phyloP scores from a whole-genome alignment of 2,329 filamentous ascomycete genomes.

The Diaporthe amygdali region DNA sequence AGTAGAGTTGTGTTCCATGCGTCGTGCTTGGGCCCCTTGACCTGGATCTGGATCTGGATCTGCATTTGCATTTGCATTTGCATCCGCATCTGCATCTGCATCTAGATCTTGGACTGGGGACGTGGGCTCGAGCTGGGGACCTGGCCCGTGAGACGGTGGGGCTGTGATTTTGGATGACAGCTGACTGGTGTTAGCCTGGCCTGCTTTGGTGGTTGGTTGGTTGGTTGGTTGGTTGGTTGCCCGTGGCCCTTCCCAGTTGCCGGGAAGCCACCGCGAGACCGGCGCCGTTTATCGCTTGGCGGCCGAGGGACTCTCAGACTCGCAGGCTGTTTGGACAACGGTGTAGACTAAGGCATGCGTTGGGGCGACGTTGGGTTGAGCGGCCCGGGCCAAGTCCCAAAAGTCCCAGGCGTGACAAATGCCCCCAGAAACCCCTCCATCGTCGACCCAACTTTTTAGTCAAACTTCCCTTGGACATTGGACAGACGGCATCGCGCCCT shows the following conservation, averaged over 20 bases:
- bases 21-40: too few species aligned
- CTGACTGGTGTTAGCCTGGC: neutral
- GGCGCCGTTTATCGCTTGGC: conserved; percentile 8
- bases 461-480: neutral
- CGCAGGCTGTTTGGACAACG: too few species aligned
- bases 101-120: neutral
- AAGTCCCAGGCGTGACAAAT: neutral
- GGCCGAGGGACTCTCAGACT: neutral
- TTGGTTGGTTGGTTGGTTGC: too few species aligned
- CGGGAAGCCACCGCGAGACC: neutral
- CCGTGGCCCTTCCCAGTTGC: neutral
- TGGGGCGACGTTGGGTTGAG: neutral
- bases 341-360: too few species aligned
- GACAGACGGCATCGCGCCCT: neutral
- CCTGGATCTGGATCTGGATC: too few species aligned
- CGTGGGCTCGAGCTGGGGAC: too few species aligned
- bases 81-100: too few species aligned
- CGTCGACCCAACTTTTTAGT: conserved; percentile 9
- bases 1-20: too few species aligned
- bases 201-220: too few species aligned
- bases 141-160: too few species aligned
- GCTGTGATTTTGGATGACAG: neutral
- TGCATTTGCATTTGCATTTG: too few species aligned
- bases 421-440: neutral
- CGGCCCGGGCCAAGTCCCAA: neutral